These are phyloP conservation scores for Cryomyces minteri DNA, from an alignment of 495 filamentous ascomycete species.

Conservation along the genomic window DNA sequence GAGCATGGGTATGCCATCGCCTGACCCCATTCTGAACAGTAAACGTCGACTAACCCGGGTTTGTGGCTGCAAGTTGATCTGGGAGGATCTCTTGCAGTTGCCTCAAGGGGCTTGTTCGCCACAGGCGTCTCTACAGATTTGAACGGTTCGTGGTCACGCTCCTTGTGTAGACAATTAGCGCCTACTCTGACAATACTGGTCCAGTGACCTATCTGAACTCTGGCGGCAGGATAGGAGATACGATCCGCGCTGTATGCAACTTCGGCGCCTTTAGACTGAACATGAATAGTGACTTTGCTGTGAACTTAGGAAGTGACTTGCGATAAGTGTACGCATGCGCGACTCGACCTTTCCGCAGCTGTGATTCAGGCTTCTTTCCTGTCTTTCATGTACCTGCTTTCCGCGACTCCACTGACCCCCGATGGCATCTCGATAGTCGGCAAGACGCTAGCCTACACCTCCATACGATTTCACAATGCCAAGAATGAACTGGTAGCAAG, in stretches of 20 bases:
- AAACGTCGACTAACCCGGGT: neutral
- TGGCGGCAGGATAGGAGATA: conserved; percentile 70
- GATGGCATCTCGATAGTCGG: conserved; percentile 40
- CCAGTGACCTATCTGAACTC: conserved; percentile 78
- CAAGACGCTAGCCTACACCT: conserved; percentile 81
- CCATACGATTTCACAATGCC: conserved; percentile 57
- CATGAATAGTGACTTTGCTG: conserved; percentile 6
- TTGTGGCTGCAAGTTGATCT: conserved; percentile 46
- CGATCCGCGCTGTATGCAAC: conserved; percentile 36
- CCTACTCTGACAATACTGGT: neutral
- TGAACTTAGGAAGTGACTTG: conserved; percentile 43
- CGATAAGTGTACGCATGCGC: conserved; percentile 53
- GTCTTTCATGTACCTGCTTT: neutral
- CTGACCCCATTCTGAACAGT: neutral
- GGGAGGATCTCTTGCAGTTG: conserved; percentile 83
- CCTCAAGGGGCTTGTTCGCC: conserved; percentile 68
- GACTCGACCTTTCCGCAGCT: neutral
- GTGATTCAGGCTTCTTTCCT: neutral
- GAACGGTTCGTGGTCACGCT: conserved; percentile 37
- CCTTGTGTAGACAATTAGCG: neutral
- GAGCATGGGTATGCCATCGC: conserved; percentile 43
- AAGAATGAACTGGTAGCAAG: conserved; percentile 64
- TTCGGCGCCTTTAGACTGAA: conserved; percentile 7
- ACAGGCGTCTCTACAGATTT: conserved; percentile 91
- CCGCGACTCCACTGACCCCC: neutral